Conservation (phyloP, 2,329 filamentous ascomycete genomes). For the Plenodomus lindquistii region DNA sequence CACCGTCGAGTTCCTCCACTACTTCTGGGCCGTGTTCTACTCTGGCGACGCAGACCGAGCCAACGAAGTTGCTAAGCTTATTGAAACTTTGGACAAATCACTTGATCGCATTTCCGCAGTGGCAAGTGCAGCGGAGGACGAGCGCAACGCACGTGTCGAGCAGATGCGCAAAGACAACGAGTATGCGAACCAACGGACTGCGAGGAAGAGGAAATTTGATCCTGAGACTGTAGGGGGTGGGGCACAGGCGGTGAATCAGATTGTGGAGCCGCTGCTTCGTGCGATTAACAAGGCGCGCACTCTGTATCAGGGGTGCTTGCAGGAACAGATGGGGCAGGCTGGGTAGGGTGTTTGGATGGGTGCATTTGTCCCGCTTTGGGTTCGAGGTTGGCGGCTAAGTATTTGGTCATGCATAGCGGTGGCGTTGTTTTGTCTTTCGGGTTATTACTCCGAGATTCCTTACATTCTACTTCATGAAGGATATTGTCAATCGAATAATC, state of each 20-base stretch:
- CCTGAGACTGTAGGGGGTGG: conserved; percentile 73
- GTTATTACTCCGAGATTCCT: too few relatives aligned
- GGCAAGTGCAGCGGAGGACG: conserved; percentile 76
- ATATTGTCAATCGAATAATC: too few relatives aligned
- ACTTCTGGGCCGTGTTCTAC: conserved; percentile 92
- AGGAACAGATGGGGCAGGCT: conserved; percentile 52
- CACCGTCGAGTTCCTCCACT: conserved; percentile 91
- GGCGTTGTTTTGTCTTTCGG: too few relatives aligned
- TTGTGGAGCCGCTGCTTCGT: conserved; percentile 74
- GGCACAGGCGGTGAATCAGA: conserved; percentile 70
- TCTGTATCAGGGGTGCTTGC: conserved; percentile 73
- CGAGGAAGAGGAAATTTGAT: conserved; percentile 73
- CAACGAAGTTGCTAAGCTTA: conserved; percentile 77
- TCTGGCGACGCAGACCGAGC: conserved; percentile 84
- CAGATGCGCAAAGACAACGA: conserved; percentile 71
- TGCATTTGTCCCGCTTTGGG: too few relatives aligned
- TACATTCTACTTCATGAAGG: too few relatives aligned
- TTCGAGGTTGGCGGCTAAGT: too few relatives aligned
- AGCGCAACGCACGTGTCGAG: conserved; percentile 69
- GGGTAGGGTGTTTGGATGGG: too few relatives aligned
- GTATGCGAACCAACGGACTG: conserved; percentile 71
- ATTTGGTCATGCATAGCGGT: too few relatives aligned
- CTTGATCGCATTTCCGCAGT: conserved; percentile 79
- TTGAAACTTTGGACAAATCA: conserved; percentile 79
- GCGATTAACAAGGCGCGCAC: conserved; percentile 71